Percentiles rank a stretch among this genome's conserved stretches.
Conservation (phyloP, 768 basidiomycete species). For the Amanita jacksonii region DNA sequence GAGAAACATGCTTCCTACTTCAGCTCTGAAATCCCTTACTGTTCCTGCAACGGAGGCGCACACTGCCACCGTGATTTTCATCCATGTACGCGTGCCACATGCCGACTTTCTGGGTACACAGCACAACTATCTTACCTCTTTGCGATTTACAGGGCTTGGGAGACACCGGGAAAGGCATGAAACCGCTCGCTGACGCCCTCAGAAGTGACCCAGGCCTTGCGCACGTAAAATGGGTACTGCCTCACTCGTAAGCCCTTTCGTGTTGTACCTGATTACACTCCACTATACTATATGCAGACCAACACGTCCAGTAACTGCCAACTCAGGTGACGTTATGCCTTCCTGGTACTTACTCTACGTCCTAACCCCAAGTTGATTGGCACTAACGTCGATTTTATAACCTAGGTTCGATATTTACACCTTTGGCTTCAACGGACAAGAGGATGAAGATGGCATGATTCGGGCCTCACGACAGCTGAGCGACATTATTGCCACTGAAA, state of each 20-base stretch:
- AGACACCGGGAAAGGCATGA: slow-evolving; percentile 68
- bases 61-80: slow-evolving; percentile 81
- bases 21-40: slow-evolving; percentile 38
- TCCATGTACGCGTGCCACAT: slow-evolving; percentile 54
- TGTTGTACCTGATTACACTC: too few relatives aligned
- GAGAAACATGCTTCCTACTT: slow-evolving; percentile 13
- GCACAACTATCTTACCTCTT: slow-evolving; percentile 1
- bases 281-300: too few relatives aligned
- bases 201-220: slow-evolving; percentile 40
- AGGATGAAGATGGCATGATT: slow-evolving; percentile 76
- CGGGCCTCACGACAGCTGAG: slow-evolving; percentile 52
- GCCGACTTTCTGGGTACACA: too few relatives aligned
- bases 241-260: slow-evolving; percentile 52
- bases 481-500: slow-evolving; percentile 62
- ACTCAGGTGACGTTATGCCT: slow-evolving; percentile 67
- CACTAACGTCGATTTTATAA: slow-evolving; percentile 6
- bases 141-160: slow-evolving; percentile 52
- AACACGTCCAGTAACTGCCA: slow-evolving; percentile 58
- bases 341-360: slow-evolving; percentile 41
- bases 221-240: slow-evolving; percentile 87
- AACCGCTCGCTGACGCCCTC: slow-evolving; percentile 66
- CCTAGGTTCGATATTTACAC: slow-evolving; percentile 70
- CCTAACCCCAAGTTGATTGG: not conserved
- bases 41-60: slow-evolving; percentile 53
- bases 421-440: slow-evolving; percentile 48